Evolutionary conservation across 169 alveolate species (phyloP), one percentile per base, ranked within the genome.

Genomic region (Cryptosporidium bovis): DNA sequence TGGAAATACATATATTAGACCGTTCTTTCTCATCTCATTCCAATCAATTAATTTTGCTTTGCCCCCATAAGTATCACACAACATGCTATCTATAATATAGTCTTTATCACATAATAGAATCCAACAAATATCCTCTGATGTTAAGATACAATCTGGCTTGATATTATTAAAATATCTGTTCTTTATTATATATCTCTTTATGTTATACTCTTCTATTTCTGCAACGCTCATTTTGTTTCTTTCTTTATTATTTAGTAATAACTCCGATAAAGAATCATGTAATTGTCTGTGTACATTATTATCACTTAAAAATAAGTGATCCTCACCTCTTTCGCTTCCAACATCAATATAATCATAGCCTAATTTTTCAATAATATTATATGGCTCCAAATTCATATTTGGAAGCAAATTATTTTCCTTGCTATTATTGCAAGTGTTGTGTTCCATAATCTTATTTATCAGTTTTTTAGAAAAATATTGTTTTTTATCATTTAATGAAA

Each of bases 91-190:
- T 33, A 77, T 50, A 8, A 77, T 60, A 29, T 40, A 20, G 13
- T 77, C 71, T 24, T 77, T 36, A 24, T 77, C 69, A 16, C 77
- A 58, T n/a, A 77, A 44, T 48, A 50, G 64, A 29, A 77, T 77
- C 87, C 87, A 77, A 46, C 87, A 77, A 34, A 77, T 77, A 62
- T 77, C 87, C 18, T 77, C 87, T 15, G 87, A 77, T 20, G 27
- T 77, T n/a, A 60, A 40, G 1, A 60, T 33, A 3, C 36, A 60
- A 16, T 36, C 64, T 7, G 55, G 24, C 3, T 77, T 33, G 16
- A n/a, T 46, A 3, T 31, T 51, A n/a, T 62, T 64, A 77, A 13
- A 60, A 60, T 77, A 77, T 20, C 15, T 46, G 12, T 20, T 77
- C 20, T 71, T 34, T 16, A 62, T 60, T 36, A 77, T 56, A 60